phyloP scores from a whole-genome alignment of 2,329 filamentous ascomycete species.

The Talaromyces sp. region DNA sequence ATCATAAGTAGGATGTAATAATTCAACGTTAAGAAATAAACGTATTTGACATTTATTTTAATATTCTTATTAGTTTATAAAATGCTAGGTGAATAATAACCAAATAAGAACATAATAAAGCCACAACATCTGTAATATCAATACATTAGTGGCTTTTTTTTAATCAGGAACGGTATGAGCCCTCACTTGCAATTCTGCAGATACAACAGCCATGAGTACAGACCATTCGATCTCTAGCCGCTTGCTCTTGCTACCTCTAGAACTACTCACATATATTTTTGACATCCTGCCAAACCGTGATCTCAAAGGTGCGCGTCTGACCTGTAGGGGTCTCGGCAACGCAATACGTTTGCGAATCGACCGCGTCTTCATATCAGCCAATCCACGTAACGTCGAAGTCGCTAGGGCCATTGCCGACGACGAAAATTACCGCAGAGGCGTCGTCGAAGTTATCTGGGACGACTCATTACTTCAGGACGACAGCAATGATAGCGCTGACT shows the following conservation, averaged over 20 bases:
- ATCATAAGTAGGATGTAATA: too few species aligned
- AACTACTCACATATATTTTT: background rate
- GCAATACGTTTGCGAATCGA: conserved; percentile 22
- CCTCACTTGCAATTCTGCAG: background rate
- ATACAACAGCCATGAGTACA: background rate
- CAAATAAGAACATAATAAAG: too few species aligned
- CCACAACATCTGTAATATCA: too few species aligned
- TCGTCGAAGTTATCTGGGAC: conserved; percentile 37
- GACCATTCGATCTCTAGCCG: background rate
- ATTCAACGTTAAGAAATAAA: too few species aligned
- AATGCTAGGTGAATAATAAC: too few species aligned
- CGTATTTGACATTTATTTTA: too few species aligned
- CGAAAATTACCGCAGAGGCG: conserved; percentile 23
- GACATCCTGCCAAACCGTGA: conserved; percentile 20
- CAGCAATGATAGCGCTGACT: too few species aligned
- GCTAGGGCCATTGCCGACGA: conserved; percentile 35
- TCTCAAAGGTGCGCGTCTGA: conserved; percentile 24
- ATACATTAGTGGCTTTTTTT: too few species aligned
- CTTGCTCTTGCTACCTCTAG: background rate
- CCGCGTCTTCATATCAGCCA: conserved; percentile 40
- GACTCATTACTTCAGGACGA: background rate
- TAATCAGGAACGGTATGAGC: too few species aligned
- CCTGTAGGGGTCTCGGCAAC: conserved; percentile 15
- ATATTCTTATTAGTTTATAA: too few species aligned
- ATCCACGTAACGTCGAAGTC: conserved; percentile 34